Base-by-base conservation (phyloP, 176 grass and related monocot genomes). In the Guadua angustifolia region DNA sequence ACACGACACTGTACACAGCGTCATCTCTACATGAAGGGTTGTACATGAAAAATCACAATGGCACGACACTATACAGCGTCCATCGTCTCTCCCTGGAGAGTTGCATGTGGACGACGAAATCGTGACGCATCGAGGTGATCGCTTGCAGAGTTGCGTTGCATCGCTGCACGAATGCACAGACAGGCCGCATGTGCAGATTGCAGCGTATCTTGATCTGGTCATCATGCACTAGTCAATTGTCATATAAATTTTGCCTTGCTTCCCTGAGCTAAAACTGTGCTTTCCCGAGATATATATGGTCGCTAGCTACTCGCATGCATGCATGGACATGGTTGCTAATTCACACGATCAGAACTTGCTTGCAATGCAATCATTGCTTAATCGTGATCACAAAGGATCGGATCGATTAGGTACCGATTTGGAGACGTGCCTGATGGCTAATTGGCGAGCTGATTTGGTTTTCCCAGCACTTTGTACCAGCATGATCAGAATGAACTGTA, bases 401-500 rank as follows among this genome's bases (percentile, higher is more conserved):
- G n/a, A n/a, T n/a, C n/a, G 25, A 71, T 32, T 56, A 4, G 19
- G 77, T 29, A 19, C n/a, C 3, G n/a, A 59, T n/a, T 11, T 24
- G 9, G 59, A 14, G 59, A 62, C 59, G 59, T 62, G 59, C 59
- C 59, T 62, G 24, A 29, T 29, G 24, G 12, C 59, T 62, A 11
- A 29, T 29, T 11, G 12, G 4, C 12, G 9, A 62, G 12, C 25
- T 29, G 59, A 62, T 62, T 14, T 5, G 11, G 5, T 14, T 15
- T 26, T 62, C 11, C 24, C 13, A 2, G 16, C 35, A 5, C 22
- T 14, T 40, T 26, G 24, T 6, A 25, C 51, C 51, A 62, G 19
- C 69, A 49, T 49, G 55, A 61, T 66, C 77, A 0, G 17, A 5
- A 63, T 47, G 76, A 47, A 47, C 58, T 63, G 76, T 64, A 64